These are phyloP conservation scores for Penicillium arizonense DNA, from an alignment of 495 filamentous ascomycete species.

Conservation along the genomic window DNA sequence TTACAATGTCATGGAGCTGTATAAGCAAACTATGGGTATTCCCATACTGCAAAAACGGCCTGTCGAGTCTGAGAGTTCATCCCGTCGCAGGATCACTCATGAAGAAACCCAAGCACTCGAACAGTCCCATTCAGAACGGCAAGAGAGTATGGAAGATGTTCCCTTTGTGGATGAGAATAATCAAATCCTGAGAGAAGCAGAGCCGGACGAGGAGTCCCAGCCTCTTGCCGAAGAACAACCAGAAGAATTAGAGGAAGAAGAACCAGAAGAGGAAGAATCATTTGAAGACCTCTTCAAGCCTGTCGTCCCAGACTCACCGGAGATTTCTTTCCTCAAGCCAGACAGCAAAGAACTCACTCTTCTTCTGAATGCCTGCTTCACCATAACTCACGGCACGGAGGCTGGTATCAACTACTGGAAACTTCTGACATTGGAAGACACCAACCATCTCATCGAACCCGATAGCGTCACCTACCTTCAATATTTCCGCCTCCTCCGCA, in stretches of 20 bases:
- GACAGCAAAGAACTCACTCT: constrained; percentile 69
- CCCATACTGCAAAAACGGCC: constrained; percentile 40
- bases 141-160: constrained; percentile 16
- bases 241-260: constrained; percentile 18
- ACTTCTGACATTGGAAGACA: constrained; percentile 52
- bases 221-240: constrained; percentile 6
- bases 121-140: background rate
- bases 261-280: constrained; percentile 20
- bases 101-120: background rate
- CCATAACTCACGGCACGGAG: constrained; percentile 27
- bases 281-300: constrained; percentile 39
- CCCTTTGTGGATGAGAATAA: constrained; percentile 34
- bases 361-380: constrained; percentile 57
- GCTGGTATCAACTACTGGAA: constrained; percentile 69
- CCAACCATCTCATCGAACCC: constrained; percentile 53
- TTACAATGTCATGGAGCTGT: constrained; percentile 67
- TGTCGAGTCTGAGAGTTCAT: background rate
- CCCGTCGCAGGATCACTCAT: constrained; percentile 8
- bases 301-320: constrained; percentile 13
- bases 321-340: constrained; percentile 38
- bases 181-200: constrained; percentile 3
- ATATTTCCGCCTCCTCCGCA: constrained; percentile 66
- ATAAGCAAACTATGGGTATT: constrained; percentile 76
- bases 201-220: background rate
- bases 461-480: constrained; percentile 65